A percentile compares a stretch with the other conserved stretches of the same genome.
phyloP scores from a whole-genome alignment of 345 rosid genomes.

The Cardiospermum halicacabum region DNA sequence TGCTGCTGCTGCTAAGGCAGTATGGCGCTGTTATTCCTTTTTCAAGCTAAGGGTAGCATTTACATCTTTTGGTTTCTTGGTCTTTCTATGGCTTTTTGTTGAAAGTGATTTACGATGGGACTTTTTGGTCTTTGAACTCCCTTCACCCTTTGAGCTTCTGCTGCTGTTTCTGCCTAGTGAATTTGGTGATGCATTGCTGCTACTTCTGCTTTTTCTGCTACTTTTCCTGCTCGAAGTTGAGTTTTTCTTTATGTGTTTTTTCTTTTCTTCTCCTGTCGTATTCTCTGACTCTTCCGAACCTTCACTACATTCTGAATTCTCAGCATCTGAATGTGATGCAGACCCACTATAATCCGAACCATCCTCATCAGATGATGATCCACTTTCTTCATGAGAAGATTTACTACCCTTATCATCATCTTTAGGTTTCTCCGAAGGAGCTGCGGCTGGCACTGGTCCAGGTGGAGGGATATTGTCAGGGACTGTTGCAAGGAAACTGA shows the following conservation, averaged over 20 bases:
- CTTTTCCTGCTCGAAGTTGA: not conserved
- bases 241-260: not conserved
- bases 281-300: not conserved
- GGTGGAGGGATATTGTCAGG: slow-evolving; percentile 19
- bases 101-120: slow-evolving; percentile 4
- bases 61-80: slow-evolving; percentile 1
- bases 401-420: not conserved
- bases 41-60: not conserved
- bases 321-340: not conserved
- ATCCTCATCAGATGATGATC: not conserved
- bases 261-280: not conserved
- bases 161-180: slow-evolving; percentile 7
- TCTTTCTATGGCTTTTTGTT: not conserved
- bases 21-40: not conserved
- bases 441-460: not conserved
- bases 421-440: slow-evolving; percentile 10
- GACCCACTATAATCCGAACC: not conserved
- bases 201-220: not conserved
- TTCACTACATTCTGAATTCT: not conserved
- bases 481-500: slow-evolving; percentile 56
- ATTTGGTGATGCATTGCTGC: not conserved
- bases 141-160: not conserved
- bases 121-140: not conserved
- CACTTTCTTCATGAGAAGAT: not conserved
- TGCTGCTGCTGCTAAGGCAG: not conserved